phyloP scores from a whole-genome alignment of 768 basidiomycete genomes.

The Coprinopsis cinerea region DNA sequence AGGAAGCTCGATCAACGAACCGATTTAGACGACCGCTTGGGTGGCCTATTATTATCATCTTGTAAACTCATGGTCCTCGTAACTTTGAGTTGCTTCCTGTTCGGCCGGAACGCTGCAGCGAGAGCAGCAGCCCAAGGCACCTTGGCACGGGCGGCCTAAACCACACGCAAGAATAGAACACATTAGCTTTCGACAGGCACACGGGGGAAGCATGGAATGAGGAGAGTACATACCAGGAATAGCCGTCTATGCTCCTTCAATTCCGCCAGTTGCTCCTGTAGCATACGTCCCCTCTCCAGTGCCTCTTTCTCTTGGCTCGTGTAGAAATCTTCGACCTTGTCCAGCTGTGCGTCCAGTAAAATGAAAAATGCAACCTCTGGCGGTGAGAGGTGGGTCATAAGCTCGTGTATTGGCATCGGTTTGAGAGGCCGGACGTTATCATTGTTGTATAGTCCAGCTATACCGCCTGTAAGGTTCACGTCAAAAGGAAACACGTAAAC shows the following conservation, averaged over 20 bases:
- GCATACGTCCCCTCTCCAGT: constrained; percentile 35
- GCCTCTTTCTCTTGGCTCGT: constrained; percentile 60
- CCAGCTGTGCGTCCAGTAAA: constrained; percentile 69
- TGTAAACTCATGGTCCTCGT: constrained; percentile 5
- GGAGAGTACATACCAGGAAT: constrained; percentile 43
- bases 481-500: not conserved
- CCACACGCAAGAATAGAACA: not conserved
- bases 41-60: not conserved
- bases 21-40: not conserved
- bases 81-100: constrained; percentile 4
- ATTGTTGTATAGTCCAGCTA: not conserved
- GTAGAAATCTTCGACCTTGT: constrained; percentile 86
- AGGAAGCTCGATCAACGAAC: no score
- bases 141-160: constrained; percentile 15
- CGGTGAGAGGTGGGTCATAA: constrained; percentile 52
- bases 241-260: constrained; percentile 61
- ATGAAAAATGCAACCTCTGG: constrained; percentile 70
- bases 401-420: constrained; percentile 34
- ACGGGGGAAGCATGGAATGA: not conserved
- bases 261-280: constrained; percentile 70
- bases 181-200: not conserved
- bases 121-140: constrained; percentile 16
- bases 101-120: constrained; percentile 13
- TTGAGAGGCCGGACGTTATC: constrained; percentile 13
- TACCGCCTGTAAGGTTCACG: not conserved